Conservation (phyloP, 2,329 filamentous ascomycete species). For the Epichloe glyceriae region DNA sequence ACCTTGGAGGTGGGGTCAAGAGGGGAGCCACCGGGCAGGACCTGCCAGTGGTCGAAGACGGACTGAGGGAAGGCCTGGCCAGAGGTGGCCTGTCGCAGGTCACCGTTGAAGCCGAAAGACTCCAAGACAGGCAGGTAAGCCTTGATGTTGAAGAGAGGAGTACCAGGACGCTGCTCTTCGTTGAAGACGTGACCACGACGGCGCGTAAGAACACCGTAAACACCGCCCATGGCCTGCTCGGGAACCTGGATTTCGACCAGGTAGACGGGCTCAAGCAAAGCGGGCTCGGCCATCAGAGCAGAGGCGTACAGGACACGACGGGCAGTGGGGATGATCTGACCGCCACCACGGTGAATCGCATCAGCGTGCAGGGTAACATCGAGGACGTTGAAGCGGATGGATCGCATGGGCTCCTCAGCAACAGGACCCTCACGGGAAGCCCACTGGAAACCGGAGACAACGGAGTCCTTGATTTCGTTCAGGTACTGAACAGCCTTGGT, state of each 20-base stretch:
- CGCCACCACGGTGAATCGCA: constrained; percentile 98
- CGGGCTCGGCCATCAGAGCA: constrained; percentile 78
- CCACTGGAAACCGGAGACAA: constrained; percentile 99
- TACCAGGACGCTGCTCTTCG: constrained; percentile 96
- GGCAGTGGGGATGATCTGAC: constrained; percentile 95
- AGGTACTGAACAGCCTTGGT: constrained; percentile 99
- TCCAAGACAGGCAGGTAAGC: constrained; percentile 93
- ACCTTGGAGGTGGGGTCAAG: constrained; percentile 73
- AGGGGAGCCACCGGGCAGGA: constrained; percentile 85
- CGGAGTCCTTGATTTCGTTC: constrained; percentile 99
- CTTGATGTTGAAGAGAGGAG: constrained; percentile 98
- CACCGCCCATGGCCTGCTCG: constrained; percentile 98
- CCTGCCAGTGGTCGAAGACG: constrained; percentile 98
- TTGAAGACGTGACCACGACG: constrained; percentile 97
- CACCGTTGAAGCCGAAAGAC: constrained; percentile 97
- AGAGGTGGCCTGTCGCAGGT: constrained; percentile 84
- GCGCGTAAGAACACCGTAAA: constrained; percentile 97
- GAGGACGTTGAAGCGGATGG: constrained; percentile 95
- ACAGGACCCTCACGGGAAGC: constrained; percentile 94
- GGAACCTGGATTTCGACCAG: constrained; percentile 98
- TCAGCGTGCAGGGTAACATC: constrained; percentile 99
- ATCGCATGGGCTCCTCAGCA: constrained; percentile 96
- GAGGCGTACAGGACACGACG: constrained; percentile 96
- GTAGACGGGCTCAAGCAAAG: constrained; percentile 94
- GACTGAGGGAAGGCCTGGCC: constrained; percentile 98